Conservation (phyloP, 441 rosid species). For the Eutrema salsugineum region DNA sequence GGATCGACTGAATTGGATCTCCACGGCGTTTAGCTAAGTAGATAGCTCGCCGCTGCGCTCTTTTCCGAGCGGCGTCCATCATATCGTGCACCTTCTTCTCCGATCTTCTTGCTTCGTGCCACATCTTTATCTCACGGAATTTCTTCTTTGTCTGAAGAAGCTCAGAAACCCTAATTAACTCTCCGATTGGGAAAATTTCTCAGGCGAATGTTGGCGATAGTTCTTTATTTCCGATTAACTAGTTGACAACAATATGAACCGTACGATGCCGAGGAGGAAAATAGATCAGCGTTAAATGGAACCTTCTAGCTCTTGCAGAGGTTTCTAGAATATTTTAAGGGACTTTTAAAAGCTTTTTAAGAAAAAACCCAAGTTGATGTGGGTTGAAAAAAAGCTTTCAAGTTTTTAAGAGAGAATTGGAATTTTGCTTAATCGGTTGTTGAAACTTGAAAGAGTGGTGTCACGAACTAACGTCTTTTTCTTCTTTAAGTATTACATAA, state of each 20-base stretch:
- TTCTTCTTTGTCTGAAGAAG: background rate
- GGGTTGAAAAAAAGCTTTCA: background rate
- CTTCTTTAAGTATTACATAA: background rate
- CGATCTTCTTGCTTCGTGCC: conserved; percentile 99
- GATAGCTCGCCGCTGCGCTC: conserved; percentile 91
- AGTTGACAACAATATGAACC: conserved; percentile 4
- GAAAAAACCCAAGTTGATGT: background rate
- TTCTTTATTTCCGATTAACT: conserved; percentile 5
- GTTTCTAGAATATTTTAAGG: background rate
- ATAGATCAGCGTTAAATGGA: background rate
- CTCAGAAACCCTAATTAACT: conserved; percentile 23
- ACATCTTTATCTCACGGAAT: conserved; percentile 44
- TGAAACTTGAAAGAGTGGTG: conserved; percentile 4
- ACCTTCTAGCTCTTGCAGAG: background rate
- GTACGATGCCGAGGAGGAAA: background rate
- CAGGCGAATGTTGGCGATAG: background rate
- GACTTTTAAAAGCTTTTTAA: background rate
- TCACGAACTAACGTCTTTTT: conserved; percentile 11
- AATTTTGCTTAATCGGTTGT: conserved; percentile 10
- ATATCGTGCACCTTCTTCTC: conserved; percentile 95
- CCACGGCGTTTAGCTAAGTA: conserved; percentile 92
- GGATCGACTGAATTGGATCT: conserved; percentile 91
- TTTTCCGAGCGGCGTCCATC: conserved; percentile 99
- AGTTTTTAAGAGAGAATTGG: background rate
- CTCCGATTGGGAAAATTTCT: background rate